A percentile compares a stretch with the other conserved stretches of the same genome.
Conservation (phyloP, 805 yeast species). For the Lipomyces oligophaga region DNA sequence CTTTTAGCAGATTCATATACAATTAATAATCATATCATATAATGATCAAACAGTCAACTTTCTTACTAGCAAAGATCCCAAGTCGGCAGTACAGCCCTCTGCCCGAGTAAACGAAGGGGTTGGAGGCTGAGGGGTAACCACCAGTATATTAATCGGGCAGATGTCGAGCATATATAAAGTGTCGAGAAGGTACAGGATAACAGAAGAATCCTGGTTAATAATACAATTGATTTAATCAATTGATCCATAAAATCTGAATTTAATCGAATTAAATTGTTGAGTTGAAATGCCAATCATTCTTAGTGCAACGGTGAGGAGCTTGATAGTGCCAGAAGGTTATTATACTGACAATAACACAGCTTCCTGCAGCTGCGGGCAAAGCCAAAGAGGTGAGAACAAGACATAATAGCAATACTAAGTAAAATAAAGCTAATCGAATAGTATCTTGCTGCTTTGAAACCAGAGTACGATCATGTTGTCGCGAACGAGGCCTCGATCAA, state of each 20-base stretch:
- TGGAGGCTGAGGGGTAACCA: not conserved
- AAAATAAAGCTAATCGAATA: conserved; percentile 1
- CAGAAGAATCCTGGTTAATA: not conserved
- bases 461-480: conserved; percentile 16
- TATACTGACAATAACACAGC: conserved; percentile 1
- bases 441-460: conserved; percentile 16
- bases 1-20: not conserved
- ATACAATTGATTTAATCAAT: not conserved
- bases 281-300: not conserved
- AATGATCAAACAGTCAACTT: not conserved
- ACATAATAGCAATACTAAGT: not conserved
- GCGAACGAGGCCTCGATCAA: conserved; percentile 11
- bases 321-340: not conserved
- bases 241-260: too few species aligned
- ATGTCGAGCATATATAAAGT: not conserved
- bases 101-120: too few species aligned
- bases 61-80: too few species aligned
- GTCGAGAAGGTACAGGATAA: not conserved
- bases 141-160: not conserved
- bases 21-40: too few species aligned
- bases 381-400: not conserved
- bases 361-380: conserved; percentile 1
- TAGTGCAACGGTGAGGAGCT: not conserved
- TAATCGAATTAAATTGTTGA: not conserved
- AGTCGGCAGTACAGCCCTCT: too few species aligned